Evolutionary conservation across 2,329 filamentous ascomycete genomes (phyloP).

Genomic region (Verticillium tricorpus): DNA sequence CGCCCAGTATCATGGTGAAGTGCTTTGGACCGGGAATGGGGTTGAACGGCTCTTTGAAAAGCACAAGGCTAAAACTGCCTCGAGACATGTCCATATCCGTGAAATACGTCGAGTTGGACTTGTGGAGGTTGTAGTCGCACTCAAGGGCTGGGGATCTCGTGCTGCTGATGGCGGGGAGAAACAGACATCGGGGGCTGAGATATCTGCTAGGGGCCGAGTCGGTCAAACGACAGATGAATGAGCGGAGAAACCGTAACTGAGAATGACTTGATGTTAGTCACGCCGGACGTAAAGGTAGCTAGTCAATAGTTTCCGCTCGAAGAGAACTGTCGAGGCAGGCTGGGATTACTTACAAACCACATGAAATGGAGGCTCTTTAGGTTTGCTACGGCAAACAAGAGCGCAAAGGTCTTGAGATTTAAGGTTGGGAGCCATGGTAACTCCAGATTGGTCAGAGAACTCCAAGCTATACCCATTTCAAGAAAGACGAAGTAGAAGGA

Average conservation of each 20-base stretch:
- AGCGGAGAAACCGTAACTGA: slow-evolving; percentile 28
- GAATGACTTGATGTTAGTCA: not conserved
- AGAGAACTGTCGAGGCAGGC: too few species aligned
- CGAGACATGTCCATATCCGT: slow-evolving; percentile 79
- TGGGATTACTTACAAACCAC: slow-evolving; percentile 2
- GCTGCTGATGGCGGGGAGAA: slow-evolving; percentile 47
- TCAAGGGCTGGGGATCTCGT: slow-evolving; percentile 67
- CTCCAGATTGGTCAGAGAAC: too few species aligned
- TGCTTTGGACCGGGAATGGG: slow-evolving; percentile 44
- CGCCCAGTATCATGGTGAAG: slow-evolving; percentile 45
- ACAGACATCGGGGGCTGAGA: slow-evolving; percentile 24
- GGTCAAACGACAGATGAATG: slow-evolving; percentile 26
- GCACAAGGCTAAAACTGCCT: slow-evolving; percentile 69
- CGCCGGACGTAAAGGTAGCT: not conserved
- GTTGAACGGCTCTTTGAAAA: slow-evolving; percentile 40
- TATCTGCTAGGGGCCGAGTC: slow-evolving; percentile 14
- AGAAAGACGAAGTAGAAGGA: too few species aligned
- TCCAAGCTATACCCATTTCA: too few species aligned
- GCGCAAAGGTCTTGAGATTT: not conserved
- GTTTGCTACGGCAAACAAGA: slow-evolving; percentile 1
- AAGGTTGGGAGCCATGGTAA: not conserved
- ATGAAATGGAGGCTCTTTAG: slow-evolving; percentile 5
- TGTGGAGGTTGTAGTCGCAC: slow-evolving; percentile 83
- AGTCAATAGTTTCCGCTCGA: not conserved
- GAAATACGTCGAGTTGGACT: slow-evolving; percentile 85